Percentiles rank a stretch among this genome's conserved stretches.
Evolutionary conservation across 805 yeast genomes (phyloP).

Genomic region (Candida loeiensis): DNA sequence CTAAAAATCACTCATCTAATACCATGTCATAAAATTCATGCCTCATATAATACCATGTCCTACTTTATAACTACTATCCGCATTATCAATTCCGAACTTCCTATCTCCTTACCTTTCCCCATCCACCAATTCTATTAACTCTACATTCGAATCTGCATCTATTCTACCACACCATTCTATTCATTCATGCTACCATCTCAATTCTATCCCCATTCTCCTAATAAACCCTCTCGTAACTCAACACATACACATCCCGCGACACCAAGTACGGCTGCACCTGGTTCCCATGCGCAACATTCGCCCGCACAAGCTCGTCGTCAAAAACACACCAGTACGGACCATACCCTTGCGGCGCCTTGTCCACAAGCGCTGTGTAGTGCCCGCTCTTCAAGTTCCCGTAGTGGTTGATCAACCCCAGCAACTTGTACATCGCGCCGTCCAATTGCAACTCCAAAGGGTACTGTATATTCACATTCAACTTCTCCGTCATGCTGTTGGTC

Average conservation of each 20-base stretch:
- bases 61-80: too few species aligned
- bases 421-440: conserved; percentile 43
- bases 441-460: conserved; percentile 56
- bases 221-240: conserved; percentile 52
- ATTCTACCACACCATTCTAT: not conserved
- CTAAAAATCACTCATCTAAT: too few species aligned
- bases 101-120: too few species aligned
- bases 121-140: too few species aligned
- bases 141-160: not conserved
- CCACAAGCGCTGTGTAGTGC: conserved; percentile 68
- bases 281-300: conserved; percentile 46
- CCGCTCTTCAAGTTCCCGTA: conserved; percentile 69
- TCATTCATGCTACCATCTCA: not conserved
- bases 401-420: conserved; percentile 68
- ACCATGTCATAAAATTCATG: too few species aligned
- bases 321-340: conserved; percentile 59
- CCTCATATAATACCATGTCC: too few species aligned
- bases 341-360: conserved; percentile 30
- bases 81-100: too few species aligned
- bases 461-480: conserved; percentile 45
- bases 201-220: not conserved
- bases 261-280: conserved; percentile 34
- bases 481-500: conserved; percentile 51
- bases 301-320: conserved; percentile 62
- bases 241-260: conserved; percentile 62